Evolutionary conservation across 2,329 filamentous ascomycete species (phyloP).

Genomic region (Claviceps sp.): DNA sequence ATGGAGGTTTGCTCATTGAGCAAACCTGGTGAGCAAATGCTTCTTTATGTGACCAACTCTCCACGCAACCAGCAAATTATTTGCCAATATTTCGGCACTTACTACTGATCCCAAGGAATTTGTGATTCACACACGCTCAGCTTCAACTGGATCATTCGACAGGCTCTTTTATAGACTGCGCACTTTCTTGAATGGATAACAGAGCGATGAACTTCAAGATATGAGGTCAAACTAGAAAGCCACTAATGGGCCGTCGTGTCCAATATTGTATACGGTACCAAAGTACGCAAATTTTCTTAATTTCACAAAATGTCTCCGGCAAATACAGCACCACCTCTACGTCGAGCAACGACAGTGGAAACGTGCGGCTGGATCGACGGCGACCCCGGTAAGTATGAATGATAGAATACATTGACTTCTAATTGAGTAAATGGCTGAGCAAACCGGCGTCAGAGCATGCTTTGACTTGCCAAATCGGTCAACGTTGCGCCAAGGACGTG

Average conservation of each 20-base stretch:
- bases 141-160: not conserved
- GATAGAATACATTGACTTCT: not conserved
- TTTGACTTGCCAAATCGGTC: conserved; percentile 9
- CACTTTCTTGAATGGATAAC: not conserved
- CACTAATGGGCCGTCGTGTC: not conserved
- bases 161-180: not conserved
- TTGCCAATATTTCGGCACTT: not conserved
- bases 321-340: not conserved
- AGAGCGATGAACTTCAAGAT: not conserved
- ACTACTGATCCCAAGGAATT: not conserved
- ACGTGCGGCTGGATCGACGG: conserved; percentile 12
- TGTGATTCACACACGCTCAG: not conserved
- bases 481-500: conserved; percentile 9
- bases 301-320: not conserved
- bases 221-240: not conserved
- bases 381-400: conserved; percentile 6
- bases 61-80: not conserved
- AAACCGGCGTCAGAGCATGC: conserved; percentile 6
- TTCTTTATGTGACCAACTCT: not conserved
- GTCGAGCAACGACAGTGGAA: not conserved
- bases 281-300: not conserved
- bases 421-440: not conserved
- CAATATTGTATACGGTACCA: too few relatives aligned
- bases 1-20: not conserved
- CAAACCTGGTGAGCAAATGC: not conserved